Evolutionary conservation across 2,329 filamentous ascomycete genomes (phyloP).

Genomic region (Arthrobotrys megalospora): DNA sequence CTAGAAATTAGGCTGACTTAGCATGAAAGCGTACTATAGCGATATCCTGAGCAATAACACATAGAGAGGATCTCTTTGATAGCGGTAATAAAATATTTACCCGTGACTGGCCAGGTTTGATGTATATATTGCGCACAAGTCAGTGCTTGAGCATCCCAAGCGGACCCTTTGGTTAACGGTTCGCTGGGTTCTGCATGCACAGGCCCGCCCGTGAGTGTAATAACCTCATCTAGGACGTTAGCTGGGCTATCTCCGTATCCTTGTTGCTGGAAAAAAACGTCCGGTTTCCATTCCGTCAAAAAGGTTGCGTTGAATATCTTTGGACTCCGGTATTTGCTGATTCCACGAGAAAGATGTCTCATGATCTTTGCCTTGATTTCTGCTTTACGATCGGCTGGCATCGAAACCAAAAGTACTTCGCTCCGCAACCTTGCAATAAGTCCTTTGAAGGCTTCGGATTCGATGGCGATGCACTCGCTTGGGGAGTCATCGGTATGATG

Average conservation of each 20-base stretch:
- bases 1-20: not conserved
- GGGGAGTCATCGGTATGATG: not conserved
- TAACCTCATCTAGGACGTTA: constrained; percentile 6
- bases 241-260: constrained; percentile 18
- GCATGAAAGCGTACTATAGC: too few species aligned
- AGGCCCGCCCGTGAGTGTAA: too few species aligned
- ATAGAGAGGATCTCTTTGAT: constrained; percentile 29
- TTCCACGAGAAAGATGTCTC: constrained; percentile 6
- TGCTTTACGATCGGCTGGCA: constrained; percentile 22
- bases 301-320: constrained; percentile 30
- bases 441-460: constrained; percentile 41
- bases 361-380: constrained; percentile 18
- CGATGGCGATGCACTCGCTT: too few species aligned
- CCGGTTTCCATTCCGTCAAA: constrained; percentile 27
- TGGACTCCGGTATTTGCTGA: constrained; percentile 31
- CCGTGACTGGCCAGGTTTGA: constrained; percentile 62
- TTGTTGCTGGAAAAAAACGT: constrained; percentile 33
- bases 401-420: constrained; percentile 25
- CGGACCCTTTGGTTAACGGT: constrained; percentile 63
- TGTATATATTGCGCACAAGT: constrained; percentile 63
- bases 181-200: constrained; percentile 3
- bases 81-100: constrained; percentile 35
- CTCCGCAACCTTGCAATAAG: constrained; percentile 44
- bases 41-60: not conserved
- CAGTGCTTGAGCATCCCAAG: constrained; percentile 63